Conservation (phyloP, 192 early-diverging fungal genomes). For the Entomortierella parvispora region DNA sequence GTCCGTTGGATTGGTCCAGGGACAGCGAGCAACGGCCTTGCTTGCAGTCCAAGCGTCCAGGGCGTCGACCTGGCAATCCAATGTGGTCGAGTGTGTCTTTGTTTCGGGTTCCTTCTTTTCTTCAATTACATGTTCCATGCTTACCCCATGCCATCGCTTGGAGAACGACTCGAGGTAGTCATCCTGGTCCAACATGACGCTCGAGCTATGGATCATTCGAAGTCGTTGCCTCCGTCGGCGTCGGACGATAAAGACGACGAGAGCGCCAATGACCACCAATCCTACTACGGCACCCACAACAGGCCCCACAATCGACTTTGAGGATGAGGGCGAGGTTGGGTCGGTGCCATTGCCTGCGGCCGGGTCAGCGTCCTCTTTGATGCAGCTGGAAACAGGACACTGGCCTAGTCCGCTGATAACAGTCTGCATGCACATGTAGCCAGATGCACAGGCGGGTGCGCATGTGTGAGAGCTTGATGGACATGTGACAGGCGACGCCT, state of each 20-base stretch:
- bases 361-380: slow-evolving; percentile 13
- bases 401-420: slow-evolving; percentile 15
- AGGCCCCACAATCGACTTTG: slow-evolving; percentile 16
- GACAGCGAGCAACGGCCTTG: no score
- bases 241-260: slow-evolving; percentile 27
- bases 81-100: no score
- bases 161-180: slow-evolving; percentile 35
- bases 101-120: no score
- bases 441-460: slow-evolving; percentile 11
- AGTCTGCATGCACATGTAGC: slow-evolving; percentile 5
- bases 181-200: slow-evolving; percentile 28
- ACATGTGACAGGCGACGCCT: neutral
- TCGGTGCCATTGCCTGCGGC: slow-evolving; percentile 9
- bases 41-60: no score
- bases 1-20: no score
- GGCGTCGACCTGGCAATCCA: no score
- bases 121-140: no score
- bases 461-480: slow-evolving; percentile 15
- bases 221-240: slow-evolving; percentile 5
- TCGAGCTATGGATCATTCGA: neutral
- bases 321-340: neutral
- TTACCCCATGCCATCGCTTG: slow-evolving; percentile 37
- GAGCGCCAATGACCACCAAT: slow-evolving; percentile 1
- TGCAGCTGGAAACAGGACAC: slow-evolving; percentile 32
- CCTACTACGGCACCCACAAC: slow-evolving; percentile 30